A percentile compares a stretch with the other conserved stretches of the same genome.
Conservation (phyloP, 257 asterid genomes). For the Nicotiana undulata region DNA sequence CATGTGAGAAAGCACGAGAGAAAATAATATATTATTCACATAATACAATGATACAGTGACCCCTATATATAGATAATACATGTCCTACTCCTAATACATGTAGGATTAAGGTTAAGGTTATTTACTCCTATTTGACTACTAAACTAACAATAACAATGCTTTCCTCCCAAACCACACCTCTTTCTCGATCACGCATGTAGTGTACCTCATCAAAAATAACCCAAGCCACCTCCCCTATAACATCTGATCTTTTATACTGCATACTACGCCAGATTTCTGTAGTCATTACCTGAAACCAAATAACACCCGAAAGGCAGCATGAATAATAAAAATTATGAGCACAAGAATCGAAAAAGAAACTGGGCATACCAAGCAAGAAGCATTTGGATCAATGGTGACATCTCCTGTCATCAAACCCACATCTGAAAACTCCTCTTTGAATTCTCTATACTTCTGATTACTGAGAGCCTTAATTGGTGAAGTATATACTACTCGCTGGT, state of each 20-base stretch:
- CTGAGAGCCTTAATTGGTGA: slow-evolving; percentile 92
- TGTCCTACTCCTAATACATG: no score
- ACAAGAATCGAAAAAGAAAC: slow-evolving; percentile 2
- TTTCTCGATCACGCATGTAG: slow-evolving; percentile 94
- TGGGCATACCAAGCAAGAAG: slow-evolving; percentile 91
- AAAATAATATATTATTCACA: no score
- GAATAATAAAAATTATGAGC: neutral
- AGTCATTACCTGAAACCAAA: slow-evolving; percentile 78
- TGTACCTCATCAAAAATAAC: slow-evolving; percentile 93
- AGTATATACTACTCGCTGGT: slow-evolving; percentile 81
- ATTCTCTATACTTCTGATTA: slow-evolving; percentile 91
- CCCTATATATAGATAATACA: no score
- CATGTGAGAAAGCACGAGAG: no score
- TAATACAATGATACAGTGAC: no score
- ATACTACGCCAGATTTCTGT: slow-evolving; percentile 98
- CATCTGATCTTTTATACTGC: slow-evolving; percentile 97
- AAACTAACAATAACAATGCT: no score
- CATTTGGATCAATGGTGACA: slow-evolving; percentile 88
- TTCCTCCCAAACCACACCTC: slow-evolving; percentile 99
- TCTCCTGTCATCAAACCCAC: slow-evolving; percentile 99
- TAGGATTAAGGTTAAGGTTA: no score
- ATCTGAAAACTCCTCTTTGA: slow-evolving; percentile 94
- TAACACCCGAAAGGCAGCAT: neutral
- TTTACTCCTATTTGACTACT: no score
- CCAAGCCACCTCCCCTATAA: slow-evolving; percentile 94